Conservation (phyloP, 176 grass and related monocot species). For the Hordeum vulgare region DNA sequence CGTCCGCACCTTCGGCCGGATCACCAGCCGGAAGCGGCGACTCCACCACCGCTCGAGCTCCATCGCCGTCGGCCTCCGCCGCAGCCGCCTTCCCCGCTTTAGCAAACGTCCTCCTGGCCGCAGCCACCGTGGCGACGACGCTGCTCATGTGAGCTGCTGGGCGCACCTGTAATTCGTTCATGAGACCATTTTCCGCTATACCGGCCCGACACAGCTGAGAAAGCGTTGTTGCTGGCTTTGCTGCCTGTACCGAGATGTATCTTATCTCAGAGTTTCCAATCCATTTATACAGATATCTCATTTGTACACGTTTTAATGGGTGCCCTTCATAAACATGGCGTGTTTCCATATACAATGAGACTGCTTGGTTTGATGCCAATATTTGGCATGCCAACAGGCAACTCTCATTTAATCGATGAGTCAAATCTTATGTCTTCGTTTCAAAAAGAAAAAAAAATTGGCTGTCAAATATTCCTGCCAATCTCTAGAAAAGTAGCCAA, state of each 20-base stretch:
- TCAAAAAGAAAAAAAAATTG: too few species aligned
- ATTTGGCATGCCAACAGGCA: too few species aligned
- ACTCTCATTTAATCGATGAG: too few species aligned
- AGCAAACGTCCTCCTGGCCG: background rate
- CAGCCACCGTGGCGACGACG: background rate
- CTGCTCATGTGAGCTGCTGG: constrained; percentile 10
- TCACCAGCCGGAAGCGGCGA: constrained; percentile 13
- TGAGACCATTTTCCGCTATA: background rate
- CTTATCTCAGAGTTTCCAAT: background rate
- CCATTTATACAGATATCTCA: background rate
- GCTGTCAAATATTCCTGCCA: too few species aligned
- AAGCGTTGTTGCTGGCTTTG: background rate
- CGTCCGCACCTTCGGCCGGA: constrained; percentile 2
- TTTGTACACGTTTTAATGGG: background rate
- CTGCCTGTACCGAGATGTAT: constrained; percentile 14
- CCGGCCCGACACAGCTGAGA: background rate
- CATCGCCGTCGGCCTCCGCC: constrained; percentile 28
- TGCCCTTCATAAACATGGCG: background rate
- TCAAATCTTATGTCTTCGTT: too few species aligned
- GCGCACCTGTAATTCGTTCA: background rate
- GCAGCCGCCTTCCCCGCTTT: background rate
- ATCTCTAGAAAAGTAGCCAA: too few species aligned
- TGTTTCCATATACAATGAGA: background rate
- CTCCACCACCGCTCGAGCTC: constrained; percentile 1
- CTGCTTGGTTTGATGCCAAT: too few species aligned